Evolutionary conservation across 495 filamentous ascomycete species (phyloP), one percentile per base, ranked within the genome.

Genomic region (Lasiosphaeriaceae sp.): DNA sequence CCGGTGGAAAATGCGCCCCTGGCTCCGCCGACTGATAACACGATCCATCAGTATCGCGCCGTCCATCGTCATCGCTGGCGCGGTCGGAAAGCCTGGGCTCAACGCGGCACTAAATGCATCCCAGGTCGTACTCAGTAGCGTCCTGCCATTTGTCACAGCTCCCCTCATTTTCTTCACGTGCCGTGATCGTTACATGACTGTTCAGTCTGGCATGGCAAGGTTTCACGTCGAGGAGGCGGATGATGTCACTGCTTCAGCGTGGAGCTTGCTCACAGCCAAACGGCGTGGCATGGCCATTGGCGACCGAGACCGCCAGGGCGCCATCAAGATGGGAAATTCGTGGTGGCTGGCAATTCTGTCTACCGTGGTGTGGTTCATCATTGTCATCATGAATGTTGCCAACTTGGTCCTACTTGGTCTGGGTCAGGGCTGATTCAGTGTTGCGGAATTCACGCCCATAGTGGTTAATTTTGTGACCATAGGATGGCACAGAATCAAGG

Each of bases 111-210:
- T 96, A 35, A 90, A 84, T 51, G 90, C 80, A 2, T 85, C 77
- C 17, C 91, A 96, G 68, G 90, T 96, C 52, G 90, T 84, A 2
- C 71, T 96, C 41, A 90, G 86, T 59, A 80, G 92, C 3, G 86
- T 90, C 24, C 71, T 96, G 34, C 91, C 91, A 0, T 90, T 96
- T 65, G 84, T 93, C 26, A 84, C 80, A 11, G 90, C 89, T 3
- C 92, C 92, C 19, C 72, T 96, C 20, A 87, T 96, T 60, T 96
- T 86, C 68, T 96, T 96, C 63, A 96, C 92, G 1, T 90, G 87
- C 57, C 77, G 85, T 45, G 85, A 86, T 56, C 80, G 83, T 60
- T 94, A 89, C 66, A 96, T 96, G 92, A 87, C 80, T 21, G 90
- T 90, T 6, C 64, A 71, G 60, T 56, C 60, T 16, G 66, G 73